Evolutionary conservation across 2,329 filamentous ascomycete genomes (phyloP).

Genomic region (Phoma sp.): DNA sequence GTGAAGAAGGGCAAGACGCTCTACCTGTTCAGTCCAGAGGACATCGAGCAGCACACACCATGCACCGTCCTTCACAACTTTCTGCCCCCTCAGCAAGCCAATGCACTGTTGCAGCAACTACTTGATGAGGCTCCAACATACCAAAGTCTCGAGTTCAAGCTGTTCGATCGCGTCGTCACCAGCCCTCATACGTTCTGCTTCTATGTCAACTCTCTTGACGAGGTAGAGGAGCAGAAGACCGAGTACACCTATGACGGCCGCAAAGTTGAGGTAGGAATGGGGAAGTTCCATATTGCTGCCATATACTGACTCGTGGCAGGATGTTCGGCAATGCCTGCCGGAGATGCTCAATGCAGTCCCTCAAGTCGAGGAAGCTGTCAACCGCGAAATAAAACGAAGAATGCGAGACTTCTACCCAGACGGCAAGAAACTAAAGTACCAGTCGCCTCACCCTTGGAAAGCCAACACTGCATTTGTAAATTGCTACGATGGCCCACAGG

Average conservation of each 20-base stretch:
- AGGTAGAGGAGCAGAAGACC: constrained; percentile 72
- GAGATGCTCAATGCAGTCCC: constrained; percentile 74
- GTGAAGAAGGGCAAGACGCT: constrained; percentile 83
- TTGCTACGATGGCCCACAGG: constrained; percentile 81
- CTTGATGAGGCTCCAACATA: constrained; percentile 76
- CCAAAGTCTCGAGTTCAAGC: constrained; percentile 75
- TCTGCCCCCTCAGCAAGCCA: constrained; percentile 73
- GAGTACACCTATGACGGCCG: constrained; percentile 89
- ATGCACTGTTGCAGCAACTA: constrained; percentile 76
- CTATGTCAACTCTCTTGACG: constrained; percentile 78
- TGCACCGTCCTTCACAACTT: constrained; percentile 95
- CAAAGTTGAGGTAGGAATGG: constrained; percentile 63
- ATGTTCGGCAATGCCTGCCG: constrained; percentile 78
- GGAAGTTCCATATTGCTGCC: too few relatives aligned
- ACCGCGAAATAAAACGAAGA: constrained; percentile 74
- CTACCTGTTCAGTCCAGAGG: constrained; percentile 80
- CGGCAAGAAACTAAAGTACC: constrained; percentile 77
- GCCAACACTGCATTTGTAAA: constrained; percentile 96
- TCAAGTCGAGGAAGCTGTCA: constrained; percentile 77
- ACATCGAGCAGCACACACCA: constrained; percentile 83
- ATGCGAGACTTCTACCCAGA: constrained; percentile 73
- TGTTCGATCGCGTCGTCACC: constrained; percentile 87
- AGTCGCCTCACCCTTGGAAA: constrained; percentile 75
- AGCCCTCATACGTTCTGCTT: constrained; percentile 86
- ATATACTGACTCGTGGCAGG: constrained; percentile 41